Evolutionary conservation across 805 yeast species (phyloP).

Genomic region (Yarrowia yakushimensis): DNA sequence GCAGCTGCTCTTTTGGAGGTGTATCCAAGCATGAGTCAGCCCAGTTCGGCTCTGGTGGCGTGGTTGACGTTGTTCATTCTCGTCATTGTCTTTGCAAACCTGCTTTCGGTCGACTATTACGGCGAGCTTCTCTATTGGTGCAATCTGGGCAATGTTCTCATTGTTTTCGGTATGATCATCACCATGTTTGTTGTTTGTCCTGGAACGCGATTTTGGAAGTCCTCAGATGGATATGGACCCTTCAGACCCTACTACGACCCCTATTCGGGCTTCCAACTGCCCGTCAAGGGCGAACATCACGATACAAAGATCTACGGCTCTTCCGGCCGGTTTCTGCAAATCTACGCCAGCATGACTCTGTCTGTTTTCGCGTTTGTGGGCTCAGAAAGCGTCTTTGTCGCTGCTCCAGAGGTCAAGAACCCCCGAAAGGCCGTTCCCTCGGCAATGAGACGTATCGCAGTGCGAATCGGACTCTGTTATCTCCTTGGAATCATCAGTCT

Average conservation of each 20-base stretch:
- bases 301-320: slow-evolving; percentile 27
- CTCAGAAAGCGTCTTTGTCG: slow-evolving; percentile 76
- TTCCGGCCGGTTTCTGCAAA: slow-evolving; percentile 43
- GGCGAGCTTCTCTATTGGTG: slow-evolving; percentile 71
- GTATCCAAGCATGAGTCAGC: slow-evolving; percentile 54
- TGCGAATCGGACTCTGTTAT: slow-evolving; percentile 64
- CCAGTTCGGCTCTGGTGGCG: slow-evolving; percentile 55
- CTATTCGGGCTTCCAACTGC: background rate
- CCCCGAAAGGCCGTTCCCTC: slow-evolving; percentile 74
- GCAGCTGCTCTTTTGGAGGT: slow-evolving; percentile 72
- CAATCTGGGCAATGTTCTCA: slow-evolving; percentile 54
- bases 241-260: slow-evolving; percentile 51
- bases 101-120: slow-evolving; percentile 65
- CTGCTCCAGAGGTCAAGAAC: slow-evolving; percentile 81
- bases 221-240: slow-evolving; percentile 57
- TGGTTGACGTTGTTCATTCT: slow-evolving; percentile 61
- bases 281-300: background rate
- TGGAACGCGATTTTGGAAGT: slow-evolving; percentile 50
- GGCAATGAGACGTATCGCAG: slow-evolving; percentile 71
- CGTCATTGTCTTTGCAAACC: slow-evolving; percentile 48
- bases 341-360: slow-evolving; percentile 57
- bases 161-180: slow-evolving; percentile 49
- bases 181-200: slow-evolving; percentile 62
- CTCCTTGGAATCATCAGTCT: slow-evolving; percentile 63
- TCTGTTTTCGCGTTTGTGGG: slow-evolving; percentile 78